Percentiles rank a stretch among this genome's conserved stretches.
Evolutionary conservation across 371 early-diverging fungal genomes (phyloP).

Genomic region (Mortierella sp.): DNA sequence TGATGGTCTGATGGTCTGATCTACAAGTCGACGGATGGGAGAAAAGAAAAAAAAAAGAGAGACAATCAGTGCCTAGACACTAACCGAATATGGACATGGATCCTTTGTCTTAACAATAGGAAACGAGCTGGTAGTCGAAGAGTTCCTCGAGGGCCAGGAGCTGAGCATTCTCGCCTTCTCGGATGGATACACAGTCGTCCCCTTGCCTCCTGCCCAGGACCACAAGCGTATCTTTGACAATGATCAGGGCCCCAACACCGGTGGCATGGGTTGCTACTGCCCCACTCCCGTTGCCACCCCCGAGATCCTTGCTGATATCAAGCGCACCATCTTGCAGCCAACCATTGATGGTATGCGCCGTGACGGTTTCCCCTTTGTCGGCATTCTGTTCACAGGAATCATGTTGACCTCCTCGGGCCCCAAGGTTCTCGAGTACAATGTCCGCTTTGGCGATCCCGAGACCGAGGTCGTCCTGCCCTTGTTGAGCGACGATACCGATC

Average conservation of each 20-base stretch:
- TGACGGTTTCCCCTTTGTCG: conserved; percentile 97
- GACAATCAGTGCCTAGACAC: neutral
- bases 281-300: conserved; percentile 94
- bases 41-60: too few species aligned
- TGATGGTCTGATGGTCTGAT: too few species aligned
- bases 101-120: conserved; percentile 42
- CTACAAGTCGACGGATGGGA: too few species aligned
- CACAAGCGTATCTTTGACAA: conserved; percentile 96
- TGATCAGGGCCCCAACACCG: conserved; percentile 97
- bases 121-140: conserved; percentile 94
- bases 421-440: conserved; percentile 97
- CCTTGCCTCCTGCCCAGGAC: conserved; percentile 95
- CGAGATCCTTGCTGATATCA: conserved; percentile 75
- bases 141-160: conserved; percentile 93
- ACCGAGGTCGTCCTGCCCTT: conserved; percentile 95
- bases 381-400: conserved; percentile 95
- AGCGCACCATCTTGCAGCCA: conserved; percentile 85
- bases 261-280: conserved; percentile 98
- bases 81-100: neutral
- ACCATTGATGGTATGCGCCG: conserved; percentile 96
- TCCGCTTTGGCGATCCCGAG: conserved; percentile 98
- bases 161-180: conserved; percentile 91
- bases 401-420: conserved; percentile 93
- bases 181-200: conserved; percentile 94
- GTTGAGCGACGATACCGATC: conserved; percentile 82